Base-by-base conservation (phyloP, 2,329 filamentous ascomycete species). In the Cryphonectria japonica region DNA sequence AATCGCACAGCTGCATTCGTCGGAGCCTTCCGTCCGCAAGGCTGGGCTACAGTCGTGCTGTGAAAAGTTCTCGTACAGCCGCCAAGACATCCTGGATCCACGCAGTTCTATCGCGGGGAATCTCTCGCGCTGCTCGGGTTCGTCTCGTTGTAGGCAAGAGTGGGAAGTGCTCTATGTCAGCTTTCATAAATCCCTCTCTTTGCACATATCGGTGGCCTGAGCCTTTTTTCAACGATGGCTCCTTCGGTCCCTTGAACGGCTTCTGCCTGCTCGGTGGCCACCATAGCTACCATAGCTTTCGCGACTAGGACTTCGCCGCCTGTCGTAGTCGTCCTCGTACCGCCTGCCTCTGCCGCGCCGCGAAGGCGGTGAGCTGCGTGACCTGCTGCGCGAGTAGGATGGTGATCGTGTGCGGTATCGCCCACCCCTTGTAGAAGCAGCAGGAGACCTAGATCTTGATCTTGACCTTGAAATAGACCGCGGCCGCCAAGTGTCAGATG, bases 401-500 rank as follows among this genome's bases (percentile, higher is more conserved):
- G 79, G 78, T 5, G 84, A 86, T 6, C 84, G 80, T 69, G 82
- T 85, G 61, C 85, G 82, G 73, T 85, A 85, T 69, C 83, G 80
- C 69, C 79, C 73, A 70, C 73, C 73, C 29, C 76, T 78, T 54
- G 78, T 77, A 22, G 78, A 75, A 34, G 75, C 75, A 13, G 78
- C 79, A 52, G 82, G 81, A 26, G 82, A 83, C 26, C 83, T 79
- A 11, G 78, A 83, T 37, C 83, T 79, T 9, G 78, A 83, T 37
- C 83, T 79, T 50, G 84, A 85, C 69, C 85, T 81, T 11, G 88
- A 89, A 8, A 83, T 77, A 0, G 88, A 88, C 37, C 85, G 83
- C n/a, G 90, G 90, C 7, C 90, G 85, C 78, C 92, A 93, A 39
- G 85, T 86, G 75, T 91, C 87, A 65, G 84, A 82, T 73, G 71